Evolutionary conservation across 352 stramenopile species (phyloP), one percentile per base, ranked within the genome.

Genomic region (Phytophthora hibernalis): DNA sequence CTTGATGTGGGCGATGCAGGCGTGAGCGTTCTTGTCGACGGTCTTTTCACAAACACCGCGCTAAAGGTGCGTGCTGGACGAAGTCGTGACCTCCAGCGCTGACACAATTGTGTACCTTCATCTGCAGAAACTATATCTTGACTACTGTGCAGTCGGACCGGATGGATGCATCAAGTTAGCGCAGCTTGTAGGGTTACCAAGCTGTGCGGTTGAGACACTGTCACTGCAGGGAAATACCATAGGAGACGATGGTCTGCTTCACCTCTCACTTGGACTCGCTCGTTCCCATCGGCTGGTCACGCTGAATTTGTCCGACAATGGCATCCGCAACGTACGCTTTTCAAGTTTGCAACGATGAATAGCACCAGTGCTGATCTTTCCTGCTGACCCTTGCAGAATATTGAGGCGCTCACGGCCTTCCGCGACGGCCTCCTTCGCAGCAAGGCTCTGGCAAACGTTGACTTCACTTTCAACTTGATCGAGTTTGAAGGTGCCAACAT

Each of bases 391-490:
- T 48, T 37, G 26, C 52, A 89, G 80, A 77, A 84, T 43, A 63
- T 73, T n/a, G 79, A 83, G 44, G 77, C 79, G 15, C 72, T 87
- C 4, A 31, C 53, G 2, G 73, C 80, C 10, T 93, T 95, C 58
- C 70, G 80, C 0, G 83, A 95, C 49, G 84, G 82, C 5, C 72
- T 95, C 3, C 10, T 86, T 45, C 74, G 79, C 15, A 82, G 82
- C 72, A 93, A 93, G 56, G 71, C 74, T 44, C 69, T 95, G 13
- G 77, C 83, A 9, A 73, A 90, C 18, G 81, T 95, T 15, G 84
- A 95, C 31, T 82, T 95, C 45, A 92, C 83, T 33, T 93, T 85
- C 62, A 95, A 95, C 49, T 58, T 76, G 4, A 95, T 95, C 40
- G 87, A 92, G 37, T 50, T 73, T 3, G 74, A 89, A 20, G 85